A percentile compares a stretch with the other conserved stretches of the same genome.
Evolutionary conservation across 2,329 filamentous ascomycete genomes (phyloP).

Genomic region (Ascochyta koolunga): DNA sequence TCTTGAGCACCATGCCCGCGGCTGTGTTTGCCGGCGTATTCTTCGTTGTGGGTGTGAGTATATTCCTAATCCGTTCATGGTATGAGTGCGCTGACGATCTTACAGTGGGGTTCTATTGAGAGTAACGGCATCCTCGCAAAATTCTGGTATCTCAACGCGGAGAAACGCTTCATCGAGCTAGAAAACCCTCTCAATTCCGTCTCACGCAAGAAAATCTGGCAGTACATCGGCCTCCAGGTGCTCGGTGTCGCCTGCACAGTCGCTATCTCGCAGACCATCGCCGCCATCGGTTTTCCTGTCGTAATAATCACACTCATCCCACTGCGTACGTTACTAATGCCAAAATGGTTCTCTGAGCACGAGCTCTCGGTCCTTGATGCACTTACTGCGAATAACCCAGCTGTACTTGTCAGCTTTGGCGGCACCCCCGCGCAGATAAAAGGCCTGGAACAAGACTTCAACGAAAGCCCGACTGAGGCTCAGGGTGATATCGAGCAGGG

Average conservation of each 20-base stretch:
- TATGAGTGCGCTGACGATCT: neutral
- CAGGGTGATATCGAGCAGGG: slow-evolving; percentile 17
- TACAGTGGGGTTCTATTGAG: slow-evolving; percentile 51
- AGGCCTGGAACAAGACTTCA: slow-evolving; percentile 31
- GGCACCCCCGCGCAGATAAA: slow-evolving; percentile 49
- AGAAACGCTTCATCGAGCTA: slow-evolving; percentile 55
- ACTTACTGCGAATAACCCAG: slow-evolving; percentile 58
- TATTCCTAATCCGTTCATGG: neutral
- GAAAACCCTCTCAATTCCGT: slow-evolving; percentile 54
- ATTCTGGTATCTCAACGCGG: slow-evolving; percentile 54
- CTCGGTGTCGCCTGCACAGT: slow-evolving; percentile 57
- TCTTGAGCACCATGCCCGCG: slow-evolving; percentile 58
- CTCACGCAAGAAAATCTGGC: slow-evolving; percentile 52
- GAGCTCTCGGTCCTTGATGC: slow-evolving; percentile 59
- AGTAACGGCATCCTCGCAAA: slow-evolving; percentile 59
- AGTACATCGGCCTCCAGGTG: slow-evolving; percentile 58
- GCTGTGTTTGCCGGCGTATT: slow-evolving; percentile 61
- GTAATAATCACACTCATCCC: slow-evolving; percentile 63
- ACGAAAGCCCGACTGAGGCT: slow-evolving; percentile 24
- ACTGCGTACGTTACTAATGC: slow-evolving; percentile 56
- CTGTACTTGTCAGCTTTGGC: slow-evolving; percentile 59
- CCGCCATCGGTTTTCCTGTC: slow-evolving; percentile 63
- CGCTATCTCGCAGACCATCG: slow-evolving; percentile 63
- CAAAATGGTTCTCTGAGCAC: slow-evolving; percentile 55
- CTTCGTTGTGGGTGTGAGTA: slow-evolving; percentile 59